Percentiles rank a stretch among this genome's conserved stretches.
Conservation (phyloP, 495 filamentous ascomycete species). For the Xeromyces bisporus region DNA sequence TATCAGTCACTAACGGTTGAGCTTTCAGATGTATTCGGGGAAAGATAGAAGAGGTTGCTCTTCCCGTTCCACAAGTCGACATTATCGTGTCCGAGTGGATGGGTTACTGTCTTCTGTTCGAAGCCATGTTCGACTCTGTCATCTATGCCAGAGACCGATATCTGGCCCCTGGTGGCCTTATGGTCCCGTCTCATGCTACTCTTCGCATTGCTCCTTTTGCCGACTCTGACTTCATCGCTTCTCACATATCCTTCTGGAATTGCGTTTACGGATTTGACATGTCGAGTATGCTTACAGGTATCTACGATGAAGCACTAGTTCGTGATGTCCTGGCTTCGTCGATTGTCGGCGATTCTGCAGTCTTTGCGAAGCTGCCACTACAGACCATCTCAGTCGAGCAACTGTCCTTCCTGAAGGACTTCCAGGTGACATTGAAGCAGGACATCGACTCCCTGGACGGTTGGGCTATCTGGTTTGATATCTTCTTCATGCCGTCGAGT, state of each 20-base stretch:
- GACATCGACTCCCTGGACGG: constrained; percentile 42
- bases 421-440: constrained; percentile 33
- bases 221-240: constrained; percentile 61
- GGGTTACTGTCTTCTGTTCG: constrained; percentile 97
- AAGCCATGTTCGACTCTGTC: constrained; percentile 95
- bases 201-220: constrained; percentile 74
- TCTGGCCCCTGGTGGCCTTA: constrained; percentile 58
- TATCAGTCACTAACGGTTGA: constrained; percentile 5
- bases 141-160: constrained; percentile 88
- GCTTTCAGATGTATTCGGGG: constrained; percentile 48
- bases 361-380: constrained; percentile 40
- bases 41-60: constrained; percentile 78
- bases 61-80: constrained; percentile 82
- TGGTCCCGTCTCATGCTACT: constrained; percentile 81
- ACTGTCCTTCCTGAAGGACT: constrained; percentile 38
- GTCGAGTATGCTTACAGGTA: constrained; percentile 37
- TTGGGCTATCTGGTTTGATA: constrained; percentile 48
- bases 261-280: constrained; percentile 41
- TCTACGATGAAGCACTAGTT: constrained; percentile 44
- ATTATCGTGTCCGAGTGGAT: constrained; percentile 99
- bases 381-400: constrained; percentile 39
- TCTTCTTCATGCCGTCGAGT: constrained; percentile 39
- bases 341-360: constrained; percentile 28
- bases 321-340: constrained; percentile 24
- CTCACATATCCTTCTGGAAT: constrained; percentile 55